Evolutionary conservation across 106 monocot species (phyloP), one percentile per base, ranked within the genome.

Genomic region (Platanthera guangdongensis): DNA sequence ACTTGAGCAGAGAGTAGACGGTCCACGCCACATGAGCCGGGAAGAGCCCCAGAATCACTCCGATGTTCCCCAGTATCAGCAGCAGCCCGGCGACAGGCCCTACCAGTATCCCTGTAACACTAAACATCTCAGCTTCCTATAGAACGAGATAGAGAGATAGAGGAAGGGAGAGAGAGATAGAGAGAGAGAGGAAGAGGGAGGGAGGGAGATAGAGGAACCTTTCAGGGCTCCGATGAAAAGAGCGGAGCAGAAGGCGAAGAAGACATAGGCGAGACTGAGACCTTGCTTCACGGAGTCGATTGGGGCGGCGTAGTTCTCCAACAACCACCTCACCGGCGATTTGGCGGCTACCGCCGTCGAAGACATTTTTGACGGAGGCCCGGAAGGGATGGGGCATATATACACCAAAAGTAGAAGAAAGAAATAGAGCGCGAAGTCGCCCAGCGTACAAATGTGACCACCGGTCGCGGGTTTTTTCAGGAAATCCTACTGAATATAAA

Each of bases 11-110:
- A n/a, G 93, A 85, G 59, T 89, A 87, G 19, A 91, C 80, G 0
- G 87, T 87, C 93, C 95, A 96, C 39, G 64, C 87, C 0, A 96
- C 87, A 82, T 96, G 95, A 54, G 87, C 90, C 21, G 95, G 95
- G 49, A 87, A 89, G 50, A 96, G 80, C 9, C 75, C 84, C 1
- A 96, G 53, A 15, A 93, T 78, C 45, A 96, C 90, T 68, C 88
- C 95, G 52, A 89, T 51, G 69, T 91, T 96, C 30, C 95, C 95
- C 12, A 87, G 5, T 3, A 96, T 87, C 75, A 96, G 75, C 39
- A 96, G 64, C 73, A 84, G 46, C 45, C 86, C 95, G 10, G 95
- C 90, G 0, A 96, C 51, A 6, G 95, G 95, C 2, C 95, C 95
- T 16, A 96, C 90, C 64, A 93, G 7, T 74, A 89, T 8, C 39